These are phyloP conservation scores for Gonium pectorale DNA, from an alignment of 139 green algal genomes.

Conservation along the genomic window DNA sequence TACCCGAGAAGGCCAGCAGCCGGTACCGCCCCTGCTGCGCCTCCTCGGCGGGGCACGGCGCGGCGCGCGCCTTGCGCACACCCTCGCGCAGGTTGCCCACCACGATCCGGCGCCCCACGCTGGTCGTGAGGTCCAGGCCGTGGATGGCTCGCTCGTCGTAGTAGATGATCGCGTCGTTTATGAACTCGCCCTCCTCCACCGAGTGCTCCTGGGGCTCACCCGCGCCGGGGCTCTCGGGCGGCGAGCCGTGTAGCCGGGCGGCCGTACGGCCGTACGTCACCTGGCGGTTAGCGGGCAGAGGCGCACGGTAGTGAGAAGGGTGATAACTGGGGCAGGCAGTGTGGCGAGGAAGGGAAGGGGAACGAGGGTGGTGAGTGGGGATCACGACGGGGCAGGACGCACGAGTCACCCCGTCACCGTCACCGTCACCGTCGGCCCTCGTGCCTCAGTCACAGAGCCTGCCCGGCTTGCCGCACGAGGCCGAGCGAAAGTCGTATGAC, in stretches of 20 bases:
- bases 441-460: too few species aligned
- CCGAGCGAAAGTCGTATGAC: too few species aligned
- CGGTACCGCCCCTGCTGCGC: slow-evolving; percentile 10
- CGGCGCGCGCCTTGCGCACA: neutral
- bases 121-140: neutral
- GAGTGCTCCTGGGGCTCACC: neutral
- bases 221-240: neutral
- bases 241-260: neutral
- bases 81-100: neutral
- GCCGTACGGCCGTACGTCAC: neutral
- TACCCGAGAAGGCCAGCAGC: neutral
- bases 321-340: too few species aligned
- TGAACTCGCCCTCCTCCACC: slow-evolving; percentile 19
- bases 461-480: too few species aligned
- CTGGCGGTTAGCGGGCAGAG: too few species aligned
- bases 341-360: too few species aligned
- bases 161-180: slow-evolving; percentile 2
- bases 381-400: too few species aligned
- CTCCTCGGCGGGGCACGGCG: slow-evolving; percentile 1
- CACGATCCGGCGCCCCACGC: neutral
- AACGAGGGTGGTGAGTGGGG: too few species aligned
- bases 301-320: too few species aligned
- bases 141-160: slow-evolving; percentile 10
- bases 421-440: too few species aligned
- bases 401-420: too few species aligned